Conservation (phyloP, 176 grass and related monocot genomes). For the Carex kokanica region DNA sequence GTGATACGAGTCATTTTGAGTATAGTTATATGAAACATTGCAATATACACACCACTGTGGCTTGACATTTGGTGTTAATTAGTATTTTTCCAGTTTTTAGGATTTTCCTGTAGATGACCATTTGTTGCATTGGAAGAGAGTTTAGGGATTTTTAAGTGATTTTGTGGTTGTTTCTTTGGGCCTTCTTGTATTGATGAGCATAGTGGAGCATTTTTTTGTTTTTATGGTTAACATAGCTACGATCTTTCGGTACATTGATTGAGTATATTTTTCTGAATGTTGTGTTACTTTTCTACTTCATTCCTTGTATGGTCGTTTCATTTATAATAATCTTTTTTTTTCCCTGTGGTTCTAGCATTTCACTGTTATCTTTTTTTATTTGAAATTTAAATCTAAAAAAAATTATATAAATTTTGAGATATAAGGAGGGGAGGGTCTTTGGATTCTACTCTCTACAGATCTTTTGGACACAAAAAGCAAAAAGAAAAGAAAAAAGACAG, state of each 20-base stretch:
- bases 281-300: background rate
- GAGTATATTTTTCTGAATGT: background rate
- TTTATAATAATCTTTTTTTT: background rate
- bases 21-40: conserved; percentile 4
- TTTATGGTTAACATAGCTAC: background rate
- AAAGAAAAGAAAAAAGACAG: too few species aligned
- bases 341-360: background rate
- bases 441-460: too few species aligned
- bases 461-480: too few species aligned
- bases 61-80: conserved; percentile 16
- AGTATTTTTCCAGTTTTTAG: background rate
- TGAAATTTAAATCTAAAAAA: too few species aligned
- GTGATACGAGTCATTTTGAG: background rate
- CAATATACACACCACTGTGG: background rate
- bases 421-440: too few species aligned
- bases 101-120: conserved; percentile 1
- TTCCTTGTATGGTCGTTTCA: background rate
- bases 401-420: too few species aligned
- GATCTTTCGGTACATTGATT: background rate
- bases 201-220: background rate
- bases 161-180: conserved; percentile 7
- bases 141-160: background rate
- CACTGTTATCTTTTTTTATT: background rate
- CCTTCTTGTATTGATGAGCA: background rate
- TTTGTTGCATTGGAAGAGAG: background rate